phyloP scores from a whole-genome alignment of 1,284 basidiomycete species.

The Cutaneotrichosporon spelunceum region DNA sequence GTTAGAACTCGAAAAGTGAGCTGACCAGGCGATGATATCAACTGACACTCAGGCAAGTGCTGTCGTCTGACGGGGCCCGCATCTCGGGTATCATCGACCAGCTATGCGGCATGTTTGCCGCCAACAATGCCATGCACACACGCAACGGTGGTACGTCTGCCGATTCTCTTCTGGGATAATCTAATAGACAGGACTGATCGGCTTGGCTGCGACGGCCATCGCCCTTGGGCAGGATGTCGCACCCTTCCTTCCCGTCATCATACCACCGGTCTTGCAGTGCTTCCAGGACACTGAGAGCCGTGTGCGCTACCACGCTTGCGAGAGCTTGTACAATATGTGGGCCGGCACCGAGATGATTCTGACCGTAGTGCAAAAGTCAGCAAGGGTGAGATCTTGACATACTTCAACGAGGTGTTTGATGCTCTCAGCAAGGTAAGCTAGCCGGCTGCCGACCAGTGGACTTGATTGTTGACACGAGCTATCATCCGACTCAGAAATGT shows the following conservation, averaged over 20 bases:
- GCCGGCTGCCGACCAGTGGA: neutral
- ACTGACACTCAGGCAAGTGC: slow-evolving; percentile 62
- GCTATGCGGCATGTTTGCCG: slow-evolving; percentile 86
- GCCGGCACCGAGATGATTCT: slow-evolving; percentile 12
- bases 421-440: slow-evolving; percentile 81
- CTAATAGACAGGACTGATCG: slow-evolving; percentile 63
- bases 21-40: neutral
- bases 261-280: slow-evolving; percentile 85
- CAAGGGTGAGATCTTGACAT: slow-evolving; percentile 92
- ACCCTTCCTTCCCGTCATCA: slow-evolving; percentile 89
- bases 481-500: slow-evolving; percentile 90
- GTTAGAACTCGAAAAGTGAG: slow-evolving; percentile 87
- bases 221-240: slow-evolving; percentile 90
- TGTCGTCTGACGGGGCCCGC: slow-evolving; percentile 73
- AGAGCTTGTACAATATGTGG: slow-evolving; percentile 93
- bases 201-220: slow-evolving; percentile 92
- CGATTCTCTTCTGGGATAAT: neutral
- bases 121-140: slow-evolving; percentile 77
- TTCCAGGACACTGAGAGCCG: slow-evolving; percentile 93
- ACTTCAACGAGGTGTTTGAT: slow-evolving; percentile 98
- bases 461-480: slow-evolving; percentile 58
- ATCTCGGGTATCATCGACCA: slow-evolving; percentile 90
- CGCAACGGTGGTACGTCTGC: slow-evolving; percentile 71
- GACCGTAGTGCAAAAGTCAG: slow-evolving; percentile 74
- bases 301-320: slow-evolving; percentile 78